These are phyloP conservation scores for Saccharomyces hybrid DNA, from an alignment of 1,139 yeast genomes.

Conservation along the genomic window DNA sequence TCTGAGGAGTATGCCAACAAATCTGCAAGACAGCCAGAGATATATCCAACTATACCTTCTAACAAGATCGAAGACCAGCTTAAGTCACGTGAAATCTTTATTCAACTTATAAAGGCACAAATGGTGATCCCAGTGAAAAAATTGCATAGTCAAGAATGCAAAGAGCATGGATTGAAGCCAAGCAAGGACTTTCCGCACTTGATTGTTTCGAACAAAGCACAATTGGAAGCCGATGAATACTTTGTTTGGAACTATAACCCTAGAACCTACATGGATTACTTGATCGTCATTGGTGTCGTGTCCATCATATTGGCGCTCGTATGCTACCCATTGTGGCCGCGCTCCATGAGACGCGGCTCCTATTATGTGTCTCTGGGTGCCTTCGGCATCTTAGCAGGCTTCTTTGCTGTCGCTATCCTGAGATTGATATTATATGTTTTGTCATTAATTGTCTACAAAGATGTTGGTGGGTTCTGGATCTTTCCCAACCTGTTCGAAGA, in stretches of 20 bases:
- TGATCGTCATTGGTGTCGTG: conserved; percentile 56
- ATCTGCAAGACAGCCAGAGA: conserved; percentile 45
- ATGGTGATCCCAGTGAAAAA: conserved; percentile 68
- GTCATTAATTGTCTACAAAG: conserved; percentile 43
- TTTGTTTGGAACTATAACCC: conserved; percentile 81
- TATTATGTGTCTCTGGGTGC: conserved; percentile 82
- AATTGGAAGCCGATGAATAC: conserved; percentile 69
- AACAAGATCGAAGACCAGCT: conserved; percentile 34
- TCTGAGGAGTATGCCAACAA: conserved; percentile 62
- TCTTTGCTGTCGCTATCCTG: conserved; percentile 72
- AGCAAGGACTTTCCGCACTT: conserved; percentile 71
- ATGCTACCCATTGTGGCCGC: conserved; percentile 95
- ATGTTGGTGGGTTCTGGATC: conserved; percentile 78
- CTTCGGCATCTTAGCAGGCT: conserved; percentile 64
- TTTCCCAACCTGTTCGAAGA: conserved; percentile 96
- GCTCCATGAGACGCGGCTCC: conserved; percentile 78
- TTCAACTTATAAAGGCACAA: conserved; percentile 64
- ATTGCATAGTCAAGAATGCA: conserved; percentile 65
- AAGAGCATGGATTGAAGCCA: conserved; percentile 55
- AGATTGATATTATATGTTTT: conserved; percentile 66
- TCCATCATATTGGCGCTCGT: conserved; percentile 67
- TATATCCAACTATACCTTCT: conserved; percentile 47
- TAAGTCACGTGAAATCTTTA: conserved; percentile 52
- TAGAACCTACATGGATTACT: conserved; percentile 59
- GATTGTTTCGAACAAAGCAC: conserved; percentile 58